A percentile compares a stretch with the other conserved stretches of the same genome.
Evolutionary conservation across 495 filamentous ascomycete species (phyloP).

Genomic region (Sordaria brevicollis): DNA sequence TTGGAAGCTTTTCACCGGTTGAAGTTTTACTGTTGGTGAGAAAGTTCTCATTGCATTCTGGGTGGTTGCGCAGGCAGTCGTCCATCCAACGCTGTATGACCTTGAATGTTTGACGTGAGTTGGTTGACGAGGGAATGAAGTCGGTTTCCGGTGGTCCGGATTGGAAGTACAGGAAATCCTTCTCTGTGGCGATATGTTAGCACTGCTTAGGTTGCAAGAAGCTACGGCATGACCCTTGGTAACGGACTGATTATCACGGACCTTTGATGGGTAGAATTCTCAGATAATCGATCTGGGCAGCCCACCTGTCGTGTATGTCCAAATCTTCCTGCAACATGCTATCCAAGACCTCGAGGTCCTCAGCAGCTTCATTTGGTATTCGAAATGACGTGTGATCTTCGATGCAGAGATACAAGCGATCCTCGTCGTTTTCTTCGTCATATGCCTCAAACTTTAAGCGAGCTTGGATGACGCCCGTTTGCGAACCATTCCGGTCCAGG

Average conservation of each 20-base stretch:
- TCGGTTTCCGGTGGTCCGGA: background rate
- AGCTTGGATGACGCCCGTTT: background rate
- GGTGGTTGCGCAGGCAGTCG: background rate
- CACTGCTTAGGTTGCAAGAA: too few relatives aligned
- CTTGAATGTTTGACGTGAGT: background rate
- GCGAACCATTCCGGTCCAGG: background rate
- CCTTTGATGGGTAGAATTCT: background rate
- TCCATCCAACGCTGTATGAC: background rate
- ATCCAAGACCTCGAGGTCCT: background rate
- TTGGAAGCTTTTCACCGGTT: background rate
- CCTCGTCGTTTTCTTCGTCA: background rate
- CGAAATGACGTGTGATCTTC: background rate
- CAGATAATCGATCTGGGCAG: rapidly evolving
- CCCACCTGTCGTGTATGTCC: background rate
- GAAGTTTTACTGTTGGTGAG: background rate
- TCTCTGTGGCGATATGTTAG: background rate
- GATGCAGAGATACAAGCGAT: background rate
- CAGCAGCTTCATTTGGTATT: background rate
- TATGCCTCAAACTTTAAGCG: background rate
- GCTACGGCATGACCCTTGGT: too few relatives aligned
- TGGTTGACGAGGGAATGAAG: background rate
- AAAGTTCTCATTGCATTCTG: background rate
- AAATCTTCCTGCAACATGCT: background rate
- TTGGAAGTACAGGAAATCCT: background rate
- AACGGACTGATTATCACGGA: too few relatives aligned